Base-by-base conservation (phyloP, 148 eudicot species). In the Cornus suecica region DNA sequence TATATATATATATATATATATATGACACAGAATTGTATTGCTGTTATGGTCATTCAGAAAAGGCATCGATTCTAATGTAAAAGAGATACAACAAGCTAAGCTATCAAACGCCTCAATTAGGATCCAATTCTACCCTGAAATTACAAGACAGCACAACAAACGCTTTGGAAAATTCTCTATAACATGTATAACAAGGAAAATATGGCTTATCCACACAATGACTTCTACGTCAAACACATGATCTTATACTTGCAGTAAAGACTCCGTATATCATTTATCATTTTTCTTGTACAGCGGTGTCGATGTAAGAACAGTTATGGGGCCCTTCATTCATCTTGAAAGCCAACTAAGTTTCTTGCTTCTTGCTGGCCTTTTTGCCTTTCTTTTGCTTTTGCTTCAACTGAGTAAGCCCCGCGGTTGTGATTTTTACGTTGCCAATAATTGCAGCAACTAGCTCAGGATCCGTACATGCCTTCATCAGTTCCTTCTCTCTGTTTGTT, bases 391-490 rank as follows among this genome's bases (percentile, higher is more conserved):
- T 95, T 78, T 92, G 97, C 89, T 92, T 95, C 88, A 95, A 74
- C 67, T 92, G 97, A 74, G 87, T 82, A 26, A 95, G 90, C 15
- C 99, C 99, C 2, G 99, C 94, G 7, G 97, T 84, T 65, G 97
- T 80, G 9, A 95, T 87, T 83, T 95, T 95, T 52, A 84, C 90
- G 64, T 95, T 95, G 51, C 99, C 97, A 15, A 92, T 71, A 68
- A 95, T 92, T 10, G 97, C 99, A 73, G 99, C 94, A 25, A 91
- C 91, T 54, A 95, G 84, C 79, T 95, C 99, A 18, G 99, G 94
- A 83, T 95, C 97, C 32, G 97, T 92, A 75, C 99, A 92, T 9
- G 97, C 99, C 84, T 95, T 95, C 97, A 95, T 95, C 76, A 92
- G 78, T 82, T 95, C 99, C 88, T 95, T 95, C 81, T 95, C 99